These are phyloP conservation scores for Gossypium lobatum DNA, from an alignment of 441 rosid species.

Conservation along the genomic window DNA sequence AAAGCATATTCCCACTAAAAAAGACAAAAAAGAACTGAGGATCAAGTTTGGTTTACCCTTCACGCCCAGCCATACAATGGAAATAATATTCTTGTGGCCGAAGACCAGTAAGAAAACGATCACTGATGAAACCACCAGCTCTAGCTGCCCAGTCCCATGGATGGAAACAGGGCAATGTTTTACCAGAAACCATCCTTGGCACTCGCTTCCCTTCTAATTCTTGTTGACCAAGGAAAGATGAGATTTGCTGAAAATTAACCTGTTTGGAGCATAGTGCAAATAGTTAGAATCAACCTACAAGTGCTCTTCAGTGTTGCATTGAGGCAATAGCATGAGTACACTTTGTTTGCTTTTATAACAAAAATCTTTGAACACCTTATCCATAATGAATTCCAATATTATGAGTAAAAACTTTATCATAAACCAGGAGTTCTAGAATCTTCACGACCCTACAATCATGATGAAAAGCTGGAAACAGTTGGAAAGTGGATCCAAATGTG, in stretches of 20 bases:
- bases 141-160: slow-evolving; percentile 99
- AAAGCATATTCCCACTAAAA: slow-evolving; percentile 2
- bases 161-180: slow-evolving; percentile 94
- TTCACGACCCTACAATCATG: background rate
- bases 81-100: slow-evolving; percentile 99
- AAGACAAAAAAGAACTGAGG: background rate
- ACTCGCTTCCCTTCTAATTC: slow-evolving; percentile 98
- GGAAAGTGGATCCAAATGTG: background rate
- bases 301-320: background rate
- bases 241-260: slow-evolving; percentile 99
- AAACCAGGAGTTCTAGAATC: background rate
- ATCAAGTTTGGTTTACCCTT: slow-evolving; percentile 61
- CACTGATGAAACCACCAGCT: slow-evolving; percentile 94
- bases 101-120: slow-evolving; percentile 96
- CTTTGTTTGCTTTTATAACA: background rate
- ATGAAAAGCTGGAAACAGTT: background rate
- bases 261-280: slow-evolving; percentile 32
- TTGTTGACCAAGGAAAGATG: slow-evolving; percentile 96
- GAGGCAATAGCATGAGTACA: background rate
- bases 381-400: background rate
- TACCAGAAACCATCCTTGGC: slow-evolving; percentile 99
- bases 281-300: background rate
- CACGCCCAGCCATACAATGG: slow-evolving; percentile 99
- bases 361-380: background rate
- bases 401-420: slow-evolving; percentile 6